These are phyloP conservation scores for Chaetomium sp. DNA, from an alignment of 2,329 filamentous ascomycete species.

Conservation along the genomic window DNA sequence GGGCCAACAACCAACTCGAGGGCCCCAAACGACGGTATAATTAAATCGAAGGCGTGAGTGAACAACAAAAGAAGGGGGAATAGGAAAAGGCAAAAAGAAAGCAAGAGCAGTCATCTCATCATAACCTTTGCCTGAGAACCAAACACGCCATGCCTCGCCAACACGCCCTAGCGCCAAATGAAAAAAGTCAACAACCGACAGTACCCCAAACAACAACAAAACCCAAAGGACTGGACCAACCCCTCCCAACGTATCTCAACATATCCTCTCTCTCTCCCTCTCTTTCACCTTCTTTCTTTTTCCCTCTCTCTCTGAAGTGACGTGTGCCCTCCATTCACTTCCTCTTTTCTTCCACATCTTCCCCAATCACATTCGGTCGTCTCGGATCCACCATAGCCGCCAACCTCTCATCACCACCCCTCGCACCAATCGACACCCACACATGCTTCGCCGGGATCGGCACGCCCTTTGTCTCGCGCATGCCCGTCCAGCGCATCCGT, in stretches of 20 bases:
- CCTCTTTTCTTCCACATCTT: slow-evolving; percentile 43
- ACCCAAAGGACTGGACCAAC: neutral
- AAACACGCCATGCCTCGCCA: neutral
- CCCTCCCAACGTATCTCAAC: neutral
- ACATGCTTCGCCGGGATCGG: slow-evolving; percentile 55
- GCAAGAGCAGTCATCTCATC: slow-evolving; percentile 6
- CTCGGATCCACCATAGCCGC: slow-evolving; percentile 51
- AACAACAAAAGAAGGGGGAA: neutral
- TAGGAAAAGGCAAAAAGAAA: neutral
- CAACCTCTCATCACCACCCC: slow-evolving; percentile 51
- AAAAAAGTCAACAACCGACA: no score
- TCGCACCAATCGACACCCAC: slow-evolving; percentile 62
- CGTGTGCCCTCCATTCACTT: no score
- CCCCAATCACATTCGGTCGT: slow-evolving; percentile 46
- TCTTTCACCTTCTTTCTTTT: no score
- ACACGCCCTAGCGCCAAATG: neutral
- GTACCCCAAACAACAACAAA: neutral
- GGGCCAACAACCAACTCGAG: neutral
- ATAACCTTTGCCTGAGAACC: neutral
- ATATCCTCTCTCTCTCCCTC: no score
- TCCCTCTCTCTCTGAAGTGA: no score
- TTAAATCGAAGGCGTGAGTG: neutral
- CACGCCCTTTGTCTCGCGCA: slow-evolving; percentile 48
- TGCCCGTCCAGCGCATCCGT: slow-evolving; percentile 53
- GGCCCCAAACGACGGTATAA: neutral